Conservation (phyloP, 768 basidiomycete species). For the Boletus insuetus region DNA sequence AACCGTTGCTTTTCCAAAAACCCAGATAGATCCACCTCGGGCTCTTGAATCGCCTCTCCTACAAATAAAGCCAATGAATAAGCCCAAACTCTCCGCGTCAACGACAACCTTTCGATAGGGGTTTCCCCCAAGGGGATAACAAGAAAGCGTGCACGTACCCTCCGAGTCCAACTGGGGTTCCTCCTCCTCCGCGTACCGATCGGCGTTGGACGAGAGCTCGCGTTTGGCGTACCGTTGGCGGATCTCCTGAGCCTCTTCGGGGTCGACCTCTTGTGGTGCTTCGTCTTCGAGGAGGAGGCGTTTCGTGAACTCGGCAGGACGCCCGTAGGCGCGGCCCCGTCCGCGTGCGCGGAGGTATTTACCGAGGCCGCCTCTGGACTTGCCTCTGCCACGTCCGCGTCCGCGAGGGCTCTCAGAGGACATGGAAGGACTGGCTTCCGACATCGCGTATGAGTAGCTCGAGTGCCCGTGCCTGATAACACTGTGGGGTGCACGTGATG, state of each 20-base stretch:
- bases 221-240: constrained; percentile 54
- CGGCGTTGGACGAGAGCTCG: constrained; percentile 64
- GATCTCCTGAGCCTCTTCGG: constrained; percentile 48
- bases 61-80: background rate
- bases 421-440: constrained; percentile 10
- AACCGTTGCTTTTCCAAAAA: constrained; percentile 66
- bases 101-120: background rate
- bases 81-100: background rate
- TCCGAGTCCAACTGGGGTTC: constrained; percentile 70
- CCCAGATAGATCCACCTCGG: constrained; percentile 66
- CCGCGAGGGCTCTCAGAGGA: constrained; percentile 17
- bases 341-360: constrained; percentile 75
- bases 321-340: constrained; percentile 54
- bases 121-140: too few relatives aligned
- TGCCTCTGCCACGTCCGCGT: constrained; percentile 50
- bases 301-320: constrained; percentile 63
- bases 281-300: constrained; percentile 65
- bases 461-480: too few relatives aligned
- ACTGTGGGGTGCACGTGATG: background rate
- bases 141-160: constrained; percentile 38
- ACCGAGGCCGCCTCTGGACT: constrained; percentile 65
- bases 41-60: constrained; percentile 68
- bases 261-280: constrained; percentile 32
- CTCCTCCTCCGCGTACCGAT: constrained; percentile 70
- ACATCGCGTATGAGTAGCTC: constrained; percentile 6